A percentile compares a stretch with the other conserved stretches of the same genome.
Evolutionary conservation across 1,139 yeast species (phyloP).

Genomic region (Scheffersomyces segobiensis): DNA sequence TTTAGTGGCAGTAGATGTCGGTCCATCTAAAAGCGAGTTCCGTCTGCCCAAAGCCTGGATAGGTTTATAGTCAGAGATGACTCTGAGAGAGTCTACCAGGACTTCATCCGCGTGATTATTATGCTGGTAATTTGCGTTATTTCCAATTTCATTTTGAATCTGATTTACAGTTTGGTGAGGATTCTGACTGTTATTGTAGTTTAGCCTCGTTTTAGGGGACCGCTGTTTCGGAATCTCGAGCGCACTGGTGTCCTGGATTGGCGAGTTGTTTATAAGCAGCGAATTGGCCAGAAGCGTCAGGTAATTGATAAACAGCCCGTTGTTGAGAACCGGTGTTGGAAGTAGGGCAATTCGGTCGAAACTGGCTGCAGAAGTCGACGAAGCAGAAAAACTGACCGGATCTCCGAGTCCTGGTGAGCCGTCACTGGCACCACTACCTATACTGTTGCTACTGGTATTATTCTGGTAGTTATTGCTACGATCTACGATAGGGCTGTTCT

Average conservation of each 20-base stretch:
- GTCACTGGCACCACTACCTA: neutral
- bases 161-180: neutral
- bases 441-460: neutral
- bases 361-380: conserved; percentile 11
- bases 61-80: conserved; percentile 39
- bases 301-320: conserved; percentile 7
- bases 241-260: conserved; percentile 1
- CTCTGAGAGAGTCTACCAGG: conserved; percentile 15
- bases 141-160: conserved; percentile 2
- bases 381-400: conserved; percentile 8
- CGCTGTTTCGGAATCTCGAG: neutral
- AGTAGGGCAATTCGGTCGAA: conserved; percentile 15
- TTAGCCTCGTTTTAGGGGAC: conserved; percentile 3
- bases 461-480: neutral
- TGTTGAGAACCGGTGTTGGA: conserved; percentile 17
- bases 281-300: conserved; percentile 1
- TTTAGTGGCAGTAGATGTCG: conserved; percentile 9
- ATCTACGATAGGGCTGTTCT: neutral
- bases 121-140: neutral
- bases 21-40: conserved; percentile 17
- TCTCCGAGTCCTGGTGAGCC: conserved; percentile 3
- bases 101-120: neutral
- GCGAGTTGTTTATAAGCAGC: neutral
- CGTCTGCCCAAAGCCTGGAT: conserved; percentile 19
- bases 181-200: neutral